Conservation (phyloP, 305 asterid genomes). For the Fraxinus latifolia region DNA sequence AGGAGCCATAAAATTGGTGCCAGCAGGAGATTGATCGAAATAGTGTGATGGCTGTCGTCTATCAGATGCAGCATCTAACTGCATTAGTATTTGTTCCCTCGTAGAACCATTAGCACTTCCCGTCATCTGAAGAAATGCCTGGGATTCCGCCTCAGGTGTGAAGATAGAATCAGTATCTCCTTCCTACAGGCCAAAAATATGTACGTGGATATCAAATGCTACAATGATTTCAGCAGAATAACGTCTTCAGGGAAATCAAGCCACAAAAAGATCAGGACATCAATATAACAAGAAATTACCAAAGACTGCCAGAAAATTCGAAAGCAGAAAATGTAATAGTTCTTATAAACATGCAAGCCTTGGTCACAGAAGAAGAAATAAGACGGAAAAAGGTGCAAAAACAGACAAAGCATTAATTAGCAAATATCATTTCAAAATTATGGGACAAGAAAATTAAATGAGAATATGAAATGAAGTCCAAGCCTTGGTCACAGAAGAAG, state of each 20-base stretch:
- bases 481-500: neutral
- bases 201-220: conserved; percentile 23
- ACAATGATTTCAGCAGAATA: neutral
- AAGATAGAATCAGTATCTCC: conserved; percentile 29
- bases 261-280: neutral
- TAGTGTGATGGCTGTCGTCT: conserved; percentile 31
- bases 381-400: neutral
- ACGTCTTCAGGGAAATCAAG: neutral
- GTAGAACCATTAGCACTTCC: conserved; percentile 22
- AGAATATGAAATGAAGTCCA: neutral
- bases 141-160: conserved; percentile 27
- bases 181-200: conserved; percentile 39
- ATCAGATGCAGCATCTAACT: conserved; percentile 30
- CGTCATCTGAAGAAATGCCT: conserved; percentile 24
- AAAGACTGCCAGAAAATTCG: neutral
- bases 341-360: neutral
- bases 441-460: neutral
- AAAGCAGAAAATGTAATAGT: neutral
- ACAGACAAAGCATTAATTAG: neutral
- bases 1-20: conserved; percentile 21
- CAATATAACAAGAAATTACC: neutral
- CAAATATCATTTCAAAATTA: neutral
- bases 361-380: neutral
- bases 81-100: conserved; percentile 34
- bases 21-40: conserved; percentile 24